Percentiles rank a stretch among this genome's conserved stretches.
These are phyloP conservation scores for Singerocomus inundabilis DNA, from an alignment of 1,284 basidiomycete genomes.

Conservation along the genomic window DNA sequence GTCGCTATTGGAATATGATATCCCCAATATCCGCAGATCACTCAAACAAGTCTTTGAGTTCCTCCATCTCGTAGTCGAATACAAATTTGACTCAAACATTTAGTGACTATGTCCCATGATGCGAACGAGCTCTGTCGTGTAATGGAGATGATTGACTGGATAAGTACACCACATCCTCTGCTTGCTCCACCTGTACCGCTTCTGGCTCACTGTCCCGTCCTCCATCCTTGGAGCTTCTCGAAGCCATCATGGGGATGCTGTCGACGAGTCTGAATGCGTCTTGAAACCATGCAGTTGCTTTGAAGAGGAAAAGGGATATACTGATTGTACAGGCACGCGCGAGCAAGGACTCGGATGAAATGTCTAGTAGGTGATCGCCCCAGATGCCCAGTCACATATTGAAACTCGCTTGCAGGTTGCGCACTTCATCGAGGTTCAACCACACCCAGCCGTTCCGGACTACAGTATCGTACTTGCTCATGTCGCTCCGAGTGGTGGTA, in stretches of 20 bases:
- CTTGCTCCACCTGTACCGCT: slow-evolving; percentile 43
- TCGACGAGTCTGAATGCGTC: slow-evolving; percentile 89
- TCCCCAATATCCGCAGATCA: slow-evolving; percentile 81
- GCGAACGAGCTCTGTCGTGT: neutral
- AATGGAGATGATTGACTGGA: neutral
- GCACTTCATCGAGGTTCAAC: slow-evolving; percentile 86
- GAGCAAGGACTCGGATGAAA: too few species aligned
- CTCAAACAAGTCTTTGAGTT: slow-evolving; percentile 74
- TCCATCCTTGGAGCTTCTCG: slow-evolving; percentile 20
- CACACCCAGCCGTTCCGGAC: slow-evolving; percentile 87
- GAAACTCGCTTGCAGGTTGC: slow-evolving; percentile 93
- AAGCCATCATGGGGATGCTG: slow-evolving; percentile 58
- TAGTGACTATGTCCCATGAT: slow-evolving; percentile 54
- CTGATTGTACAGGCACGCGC: slow-evolving; percentile 76
- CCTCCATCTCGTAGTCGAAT: slow-evolving; percentile 93
- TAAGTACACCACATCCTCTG: slow-evolving; percentile 81
- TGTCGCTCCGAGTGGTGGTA: slow-evolving; percentile 49
- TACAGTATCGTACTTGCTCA: slow-evolving; percentile 74
- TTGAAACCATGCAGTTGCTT: slow-evolving; percentile 85
- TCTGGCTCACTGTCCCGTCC: slow-evolving; percentile 18
- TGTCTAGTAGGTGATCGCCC: slow-evolving; percentile 93
- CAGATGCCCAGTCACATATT: slow-evolving; percentile 81
- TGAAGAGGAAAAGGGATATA: slow-evolving; percentile 73
- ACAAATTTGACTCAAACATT: slow-evolving; percentile 96
- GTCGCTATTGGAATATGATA: slow-evolving; percentile 48